Percentiles rank a stretch among this genome's conserved stretches.
phyloP scores from a whole-genome alignment of 495 filamentous ascomycete genomes.

The Neurospora sp. region DNA sequence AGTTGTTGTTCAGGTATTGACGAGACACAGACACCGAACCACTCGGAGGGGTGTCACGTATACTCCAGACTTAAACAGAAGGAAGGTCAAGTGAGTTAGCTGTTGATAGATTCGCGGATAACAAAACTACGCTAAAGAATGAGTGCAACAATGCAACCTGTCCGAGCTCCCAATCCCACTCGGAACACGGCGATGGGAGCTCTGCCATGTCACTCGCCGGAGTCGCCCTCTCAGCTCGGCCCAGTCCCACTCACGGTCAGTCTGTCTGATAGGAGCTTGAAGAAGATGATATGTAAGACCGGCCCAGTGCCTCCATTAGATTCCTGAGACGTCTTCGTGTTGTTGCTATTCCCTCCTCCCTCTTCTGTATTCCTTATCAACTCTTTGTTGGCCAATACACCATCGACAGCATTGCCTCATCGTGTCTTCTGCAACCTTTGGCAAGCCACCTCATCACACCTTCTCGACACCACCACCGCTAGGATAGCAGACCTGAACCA shows the following conservation, averaged over 20 bases:
- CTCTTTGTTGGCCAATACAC: neutral
- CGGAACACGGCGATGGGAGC: neutral
- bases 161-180: neutral
- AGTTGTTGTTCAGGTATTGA: neutral
- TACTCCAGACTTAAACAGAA: neutral
- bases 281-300: neutral
- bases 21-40: neutral
- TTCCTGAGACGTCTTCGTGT: neutral
- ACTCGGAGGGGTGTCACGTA: neutral
- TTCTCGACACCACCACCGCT: neutral
- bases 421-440: neutral
- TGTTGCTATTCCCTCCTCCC: neutral
- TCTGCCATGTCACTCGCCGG: neutral
- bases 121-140: neutral
- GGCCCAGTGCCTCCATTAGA: neutral
- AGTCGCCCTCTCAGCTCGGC: neutral
- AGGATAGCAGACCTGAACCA: neutral
- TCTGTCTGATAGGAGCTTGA: neutral
- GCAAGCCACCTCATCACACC: neutral
- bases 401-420: neutral
- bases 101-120: neutral
- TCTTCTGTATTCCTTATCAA: neutral
- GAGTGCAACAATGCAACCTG: neutral
- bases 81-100: neutral
- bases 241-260: neutral